Percentiles rank a stretch among this genome's conserved stretches.
phyloP scores from a whole-genome alignment of 352 stramenopile species.

The Elongisporangium undulatum region DNA sequence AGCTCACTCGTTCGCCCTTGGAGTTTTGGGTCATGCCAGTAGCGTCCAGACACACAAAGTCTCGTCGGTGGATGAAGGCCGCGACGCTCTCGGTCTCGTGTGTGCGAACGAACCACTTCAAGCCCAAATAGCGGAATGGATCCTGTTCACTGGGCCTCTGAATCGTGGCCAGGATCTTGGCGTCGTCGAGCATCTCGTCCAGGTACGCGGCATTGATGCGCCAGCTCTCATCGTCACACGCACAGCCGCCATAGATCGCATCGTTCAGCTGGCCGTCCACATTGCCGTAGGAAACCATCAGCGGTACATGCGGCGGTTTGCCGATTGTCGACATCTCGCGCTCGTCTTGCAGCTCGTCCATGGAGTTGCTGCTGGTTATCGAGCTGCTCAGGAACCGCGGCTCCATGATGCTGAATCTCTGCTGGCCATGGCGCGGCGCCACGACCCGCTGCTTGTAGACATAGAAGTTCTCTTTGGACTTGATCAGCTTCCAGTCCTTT shows the following conservation, averaged over 20 bases:
- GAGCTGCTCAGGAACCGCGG: not conserved
- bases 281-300: constrained; percentile 26
- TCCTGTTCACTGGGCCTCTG: constrained; percentile 34
- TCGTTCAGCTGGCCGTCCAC: constrained; percentile 41
- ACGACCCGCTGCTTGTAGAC: constrained; percentile 24
- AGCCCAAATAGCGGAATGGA: constrained; percentile 43
- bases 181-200: constrained; percentile 23
- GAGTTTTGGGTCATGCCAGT: constrained; percentile 14
- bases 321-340: constrained; percentile 1
- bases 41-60: constrained; percentile 26
- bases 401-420: not conserved
- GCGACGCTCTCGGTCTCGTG: constrained; percentile 9
- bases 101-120: constrained; percentile 34
- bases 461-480: constrained; percentile 8
- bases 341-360: not conserved
- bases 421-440: too few relatives aligned
- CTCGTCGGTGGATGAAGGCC: constrained; percentile 32
- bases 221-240: constrained; percentile 29
- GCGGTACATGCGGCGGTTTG: constrained; percentile 26
- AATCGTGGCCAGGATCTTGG: constrained; percentile 34
- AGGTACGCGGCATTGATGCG: constrained; percentile 35
- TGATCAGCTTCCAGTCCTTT: constrained; percentile 14
- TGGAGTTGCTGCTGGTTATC: not conserved
- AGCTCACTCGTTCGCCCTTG: constrained; percentile 20
- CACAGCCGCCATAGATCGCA: constrained; percentile 35